phyloP scores from a whole-genome alignment of 1,284 basidiomycete species.

The Mycena citricolor region DNA sequence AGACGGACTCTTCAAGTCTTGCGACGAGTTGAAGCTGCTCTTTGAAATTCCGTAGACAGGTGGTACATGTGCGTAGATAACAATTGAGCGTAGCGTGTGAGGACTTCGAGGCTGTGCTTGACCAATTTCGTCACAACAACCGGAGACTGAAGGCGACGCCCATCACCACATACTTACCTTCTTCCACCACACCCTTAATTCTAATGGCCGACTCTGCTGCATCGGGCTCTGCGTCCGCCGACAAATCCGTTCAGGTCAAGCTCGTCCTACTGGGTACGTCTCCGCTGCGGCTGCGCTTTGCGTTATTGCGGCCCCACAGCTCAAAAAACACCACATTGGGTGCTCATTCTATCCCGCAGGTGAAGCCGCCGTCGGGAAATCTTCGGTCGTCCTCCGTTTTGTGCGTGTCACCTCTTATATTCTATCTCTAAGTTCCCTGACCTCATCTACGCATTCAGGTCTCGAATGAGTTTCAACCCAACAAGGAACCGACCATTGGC shows the following conservation, averaged over 20 bases:
- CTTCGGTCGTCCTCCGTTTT: conserved; percentile 97
- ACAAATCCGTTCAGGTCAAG: conserved; percentile 90
- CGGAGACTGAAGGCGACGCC: neutral
- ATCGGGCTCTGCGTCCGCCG: conserved; percentile 61
- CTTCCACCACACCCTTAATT: conserved; percentile 25
- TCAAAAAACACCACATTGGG: too few relatives aligned
- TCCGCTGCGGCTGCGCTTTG: conserved; percentile 10
- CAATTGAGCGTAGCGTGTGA: too few relatives aligned
- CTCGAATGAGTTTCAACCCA: conserved; percentile 92
- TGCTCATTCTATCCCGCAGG: too few relatives aligned
- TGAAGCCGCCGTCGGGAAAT: conserved; percentile 99
- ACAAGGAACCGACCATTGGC: conserved; percentile 98
- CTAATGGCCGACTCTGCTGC: conserved; percentile 67
- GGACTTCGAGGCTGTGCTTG: conserved; percentile 9
- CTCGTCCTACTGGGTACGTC: conserved; percentile 79
- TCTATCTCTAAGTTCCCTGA: conserved; percentile 15
- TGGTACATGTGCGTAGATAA: conserved; percentile 2
- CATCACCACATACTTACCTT: conserved; percentile 5
- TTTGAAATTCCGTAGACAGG: conserved; percentile 29
- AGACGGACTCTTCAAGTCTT: conserved; percentile 47
- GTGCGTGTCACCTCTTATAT: conserved; percentile 49
- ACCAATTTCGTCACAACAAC: neutral
- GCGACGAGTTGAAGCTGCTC: conserved; percentile 43
- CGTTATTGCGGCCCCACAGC: too few relatives aligned
- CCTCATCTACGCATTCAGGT: conserved; percentile 52